Evolutionary conservation across 176 grass and related monocot genomes (phyloP).

Genomic region (Carex kokanica): DNA sequence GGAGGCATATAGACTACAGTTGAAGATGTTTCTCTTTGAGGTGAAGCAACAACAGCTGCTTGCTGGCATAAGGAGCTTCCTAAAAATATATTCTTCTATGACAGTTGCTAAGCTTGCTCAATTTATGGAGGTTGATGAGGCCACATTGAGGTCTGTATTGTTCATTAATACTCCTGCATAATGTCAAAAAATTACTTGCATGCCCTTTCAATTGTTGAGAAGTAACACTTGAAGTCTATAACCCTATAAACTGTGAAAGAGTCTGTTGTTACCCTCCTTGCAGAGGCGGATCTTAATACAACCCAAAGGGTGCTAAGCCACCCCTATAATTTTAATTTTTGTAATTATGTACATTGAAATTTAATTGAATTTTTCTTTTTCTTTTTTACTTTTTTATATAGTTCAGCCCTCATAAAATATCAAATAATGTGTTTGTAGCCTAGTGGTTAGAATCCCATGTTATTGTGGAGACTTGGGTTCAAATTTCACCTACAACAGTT

Average conservation of each 20-base stretch:
- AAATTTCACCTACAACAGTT: no score
- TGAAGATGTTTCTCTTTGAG: constrained; percentile 97
- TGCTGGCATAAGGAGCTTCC: constrained; percentile 70
- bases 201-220: background rate
- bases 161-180: background rate
- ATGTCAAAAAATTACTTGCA: background rate
- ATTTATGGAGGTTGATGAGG: constrained; percentile 92
- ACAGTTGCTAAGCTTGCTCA: constrained; percentile 83
- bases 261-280: background rate
- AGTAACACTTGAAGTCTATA: background rate
- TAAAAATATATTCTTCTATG: constrained; percentile 90
- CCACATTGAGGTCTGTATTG: constrained; percentile 66
- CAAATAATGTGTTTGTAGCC: no score
- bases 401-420: no score
- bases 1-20: constrained; percentile 95
- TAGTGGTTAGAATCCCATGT: no score
- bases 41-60: constrained; percentile 96
- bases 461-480: no score
- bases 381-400: no score
- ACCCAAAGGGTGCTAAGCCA: no score
- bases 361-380: no score
- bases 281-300: background rate
- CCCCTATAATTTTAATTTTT: no score
- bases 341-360: no score
- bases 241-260: background rate